Evolutionary conservation across 306 rosid species (phyloP), one percentile per base, ranked within the genome.

Genomic region (Arachis stenosperma): DNA sequence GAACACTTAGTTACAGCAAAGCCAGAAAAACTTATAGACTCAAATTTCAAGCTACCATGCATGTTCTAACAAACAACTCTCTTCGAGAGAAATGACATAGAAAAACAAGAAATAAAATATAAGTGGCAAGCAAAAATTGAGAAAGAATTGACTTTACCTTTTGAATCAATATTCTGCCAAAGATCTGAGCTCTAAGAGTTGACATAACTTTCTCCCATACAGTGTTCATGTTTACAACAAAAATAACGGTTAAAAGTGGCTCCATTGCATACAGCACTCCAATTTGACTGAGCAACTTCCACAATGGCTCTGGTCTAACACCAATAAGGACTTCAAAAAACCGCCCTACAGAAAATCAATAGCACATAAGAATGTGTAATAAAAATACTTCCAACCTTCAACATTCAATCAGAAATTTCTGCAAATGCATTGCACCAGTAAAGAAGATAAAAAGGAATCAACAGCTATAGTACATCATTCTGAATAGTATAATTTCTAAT

Each of bases 171-270:
- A 91, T 81, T 84, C 92, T 85, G 73, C 91, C 92, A 70, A 91
- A 94, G 71, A 91, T 81, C 79, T 94, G 98, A 54, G 97, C 96
- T 86, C 97, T 84, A 66, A 94, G 85, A 6, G 88, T 79, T 33
- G 99, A 84, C 97, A 94, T 91, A 69, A 94, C 93, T 81, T 89
- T 94, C 78, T 91, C 97, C 99, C 99, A 94, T 17, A 89, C 69
- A 15, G 88, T 77, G 79, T 85, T 94, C 96, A 94, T 81, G 80
- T 91, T 94, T 60, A 82, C 79, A 70, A 94, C 92, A 73, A 91
- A 94, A 53, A 90, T 78, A 51, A 94, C 78, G 2, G 96, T 91
- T 33, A 89, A 81, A 83, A 94, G 41, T 65, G 99, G 99, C 90
- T 94, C 99, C 88, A 94, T 40, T 10, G 95, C 97, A 78, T 94